Percentiles rank a stretch among this genome's conserved stretches.
Conservation (phyloP, 768 basidiomycete species). For the Boletus rubescentipes region DNA sequence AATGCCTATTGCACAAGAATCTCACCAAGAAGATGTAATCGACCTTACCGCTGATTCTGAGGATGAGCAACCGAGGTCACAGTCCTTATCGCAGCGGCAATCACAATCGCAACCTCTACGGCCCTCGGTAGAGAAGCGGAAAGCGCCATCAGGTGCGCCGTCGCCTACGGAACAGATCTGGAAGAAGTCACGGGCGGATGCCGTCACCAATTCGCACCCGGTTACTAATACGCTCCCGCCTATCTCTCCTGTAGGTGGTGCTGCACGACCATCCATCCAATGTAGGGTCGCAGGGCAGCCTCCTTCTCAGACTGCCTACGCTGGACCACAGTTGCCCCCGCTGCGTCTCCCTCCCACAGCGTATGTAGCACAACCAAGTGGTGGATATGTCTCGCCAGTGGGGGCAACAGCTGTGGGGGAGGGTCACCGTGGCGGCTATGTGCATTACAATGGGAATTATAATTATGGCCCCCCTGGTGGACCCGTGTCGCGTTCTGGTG, state of each 20-base stretch:
- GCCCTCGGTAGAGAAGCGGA: slow-evolving; percentile 54
- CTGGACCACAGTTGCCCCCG: slow-evolving; percentile 27
- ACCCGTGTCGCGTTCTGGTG: slow-evolving; percentile 22
- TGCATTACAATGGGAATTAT: slow-evolving; percentile 25
- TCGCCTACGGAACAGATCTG: slow-evolving; percentile 68
- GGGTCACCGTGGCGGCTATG: slow-evolving; percentile 23
- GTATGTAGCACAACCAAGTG: slow-evolving; percentile 20
- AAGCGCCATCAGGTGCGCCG: slow-evolving; percentile 47
- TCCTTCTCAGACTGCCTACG: slow-evolving; percentile 19
- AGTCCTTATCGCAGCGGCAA: slow-evolving; percentile 28
- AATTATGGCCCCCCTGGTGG: slow-evolving; percentile 23
- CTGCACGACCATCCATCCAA: slow-evolving; percentile 12
- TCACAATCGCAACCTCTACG: slow-evolving; percentile 32
- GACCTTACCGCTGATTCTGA: slow-evolving; percentile 83
- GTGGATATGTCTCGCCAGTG: slow-evolving; percentile 24
- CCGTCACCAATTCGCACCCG: slow-evolving; percentile 11
- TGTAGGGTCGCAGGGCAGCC: slow-evolving; percentile 16
- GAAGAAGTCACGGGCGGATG: slow-evolving; percentile 60
- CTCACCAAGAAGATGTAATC: slow-evolving; percentile 58
- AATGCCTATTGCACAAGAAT: slow-evolving; percentile 25
- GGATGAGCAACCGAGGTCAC: slow-evolving; percentile 53
- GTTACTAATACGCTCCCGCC: slow-evolving; percentile 19
- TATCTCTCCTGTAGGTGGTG: slow-evolving; percentile 24
- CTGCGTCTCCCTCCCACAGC: slow-evolving; percentile 23
- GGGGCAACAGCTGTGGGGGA: slow-evolving; percentile 17